These are phyloP conservation scores for Diutina sp. DNA, from an alignment of 1,139 yeast species.

Conservation along the genomic window DNA sequence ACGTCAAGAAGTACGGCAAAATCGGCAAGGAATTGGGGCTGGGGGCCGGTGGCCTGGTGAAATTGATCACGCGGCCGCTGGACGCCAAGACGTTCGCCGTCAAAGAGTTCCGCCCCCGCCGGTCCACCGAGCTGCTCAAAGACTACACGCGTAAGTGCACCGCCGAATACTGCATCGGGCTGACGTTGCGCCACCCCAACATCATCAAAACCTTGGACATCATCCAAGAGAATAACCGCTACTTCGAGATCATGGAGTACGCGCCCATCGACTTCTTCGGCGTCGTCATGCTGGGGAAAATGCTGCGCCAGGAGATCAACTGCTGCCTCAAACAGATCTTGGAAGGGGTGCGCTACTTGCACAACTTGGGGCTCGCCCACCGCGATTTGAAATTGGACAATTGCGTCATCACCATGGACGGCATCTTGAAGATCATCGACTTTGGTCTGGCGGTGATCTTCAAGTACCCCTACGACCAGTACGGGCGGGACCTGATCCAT, in stretches of 20 bases:
- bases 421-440: slow-evolving; percentile 84
- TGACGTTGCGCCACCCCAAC: slow-evolving; percentile 88
- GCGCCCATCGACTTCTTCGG: slow-evolving; percentile 96
- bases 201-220: slow-evolving; percentile 90
- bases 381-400: slow-evolving; percentile 91
- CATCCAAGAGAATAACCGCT: slow-evolving; percentile 72
- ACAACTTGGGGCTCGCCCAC: slow-evolving; percentile 84
- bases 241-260: slow-evolving; percentile 94
- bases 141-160: slow-evolving; percentile 94
- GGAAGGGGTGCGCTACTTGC: slow-evolving; percentile 76
- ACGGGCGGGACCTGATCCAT: slow-evolving; percentile 43
- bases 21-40: slow-evolving; percentile 86
- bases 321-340: slow-evolving; percentile 84
- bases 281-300: slow-evolving; percentile 91
- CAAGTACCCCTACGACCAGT: slow-evolving; percentile 73
- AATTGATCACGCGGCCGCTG: slow-evolving; percentile 66
- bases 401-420: slow-evolving; percentile 78
- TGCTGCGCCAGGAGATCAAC: slow-evolving; percentile 74
- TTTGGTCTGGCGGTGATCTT: slow-evolving; percentile 95
- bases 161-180: slow-evolving; percentile 94
- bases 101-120: slow-evolving; percentile 83
- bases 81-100: slow-evolving; percentile 89
- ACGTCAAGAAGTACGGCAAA: slow-evolving; percentile 77
- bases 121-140: slow-evolving; percentile 70
- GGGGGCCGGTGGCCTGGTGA: slow-evolving; percentile 97